Evolutionary conservation across 2,329 filamentous ascomycete genomes (phyloP).

Genomic region (Chrysoporthe austroafricana): DNA sequence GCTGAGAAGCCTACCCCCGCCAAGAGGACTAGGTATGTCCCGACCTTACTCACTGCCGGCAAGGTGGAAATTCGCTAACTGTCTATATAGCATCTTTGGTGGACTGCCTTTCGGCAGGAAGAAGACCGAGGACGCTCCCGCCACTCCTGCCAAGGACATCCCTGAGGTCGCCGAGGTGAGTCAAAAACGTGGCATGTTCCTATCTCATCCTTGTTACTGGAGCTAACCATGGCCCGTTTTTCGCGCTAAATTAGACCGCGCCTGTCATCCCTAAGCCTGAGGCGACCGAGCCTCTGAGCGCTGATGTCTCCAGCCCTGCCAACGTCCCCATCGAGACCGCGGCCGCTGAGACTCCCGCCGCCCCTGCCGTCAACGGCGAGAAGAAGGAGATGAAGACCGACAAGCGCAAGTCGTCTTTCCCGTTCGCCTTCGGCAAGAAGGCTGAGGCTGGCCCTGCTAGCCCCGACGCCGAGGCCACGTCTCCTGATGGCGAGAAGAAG

Average conservation of each 20-base stretch:
- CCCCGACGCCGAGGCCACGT: slow-evolving; percentile 56
- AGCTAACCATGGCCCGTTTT: neutral
- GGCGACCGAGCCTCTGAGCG: slow-evolving; percentile 58
- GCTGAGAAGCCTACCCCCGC: slow-evolving; percentile 50
- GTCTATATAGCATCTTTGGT: slow-evolving; percentile 52
- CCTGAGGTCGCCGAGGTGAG: slow-evolving; percentile 46
- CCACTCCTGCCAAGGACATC: slow-evolving; percentile 49
- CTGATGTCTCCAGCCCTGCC: slow-evolving; percentile 56
- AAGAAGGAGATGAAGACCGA: slow-evolving; percentile 69
- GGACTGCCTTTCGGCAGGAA: slow-evolving; percentile 63
- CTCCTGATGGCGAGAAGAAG: slow-evolving; percentile 56
- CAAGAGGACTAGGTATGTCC: slow-evolving; percentile 56
- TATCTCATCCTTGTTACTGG: neutral
- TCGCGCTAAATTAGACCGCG: slow-evolving; percentile 41
- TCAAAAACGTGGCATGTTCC: neutral
- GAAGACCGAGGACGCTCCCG: slow-evolving; percentile 51
- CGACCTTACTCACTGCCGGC: slow-evolving; percentile 23
- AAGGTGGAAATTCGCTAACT: slow-evolving; percentile 26
- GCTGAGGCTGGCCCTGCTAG: slow-evolving; percentile 52
- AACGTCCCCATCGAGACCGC: slow-evolving; percentile 52
- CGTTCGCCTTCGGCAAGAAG: slow-evolving; percentile 81
- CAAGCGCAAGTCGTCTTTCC: slow-evolving; percentile 81
- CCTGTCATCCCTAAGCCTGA: slow-evolving; percentile 64
- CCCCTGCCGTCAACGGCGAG: slow-evolving; percentile 55
- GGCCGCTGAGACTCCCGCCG: slow-evolving; percentile 46